Evolutionary conservation across 1,284 basidiomycete genomes (phyloP).

Genomic region (Leccinum pachyderme): DNA sequence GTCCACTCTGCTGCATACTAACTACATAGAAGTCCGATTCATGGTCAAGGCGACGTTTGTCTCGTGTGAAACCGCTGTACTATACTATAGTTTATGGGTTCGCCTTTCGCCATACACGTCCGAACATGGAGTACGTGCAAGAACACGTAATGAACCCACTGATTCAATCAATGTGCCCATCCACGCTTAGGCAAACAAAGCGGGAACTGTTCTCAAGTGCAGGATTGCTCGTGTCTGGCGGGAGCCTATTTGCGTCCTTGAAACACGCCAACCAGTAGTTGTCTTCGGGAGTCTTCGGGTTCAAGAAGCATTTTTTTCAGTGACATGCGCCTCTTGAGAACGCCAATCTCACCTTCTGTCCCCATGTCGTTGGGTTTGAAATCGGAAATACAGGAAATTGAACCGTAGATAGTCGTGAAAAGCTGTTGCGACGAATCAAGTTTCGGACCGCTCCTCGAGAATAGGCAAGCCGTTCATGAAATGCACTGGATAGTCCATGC

Average conservation of each 20-base stretch:
- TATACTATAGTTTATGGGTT: neutral
- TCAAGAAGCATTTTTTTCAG: neutral
- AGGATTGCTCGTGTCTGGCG: neutral
- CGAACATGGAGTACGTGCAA: neutral
- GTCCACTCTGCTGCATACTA: too few species aligned
- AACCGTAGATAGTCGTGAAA: neutral
- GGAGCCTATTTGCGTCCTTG: neutral
- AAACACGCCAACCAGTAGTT: neutral
- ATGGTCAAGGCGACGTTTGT: neutral
- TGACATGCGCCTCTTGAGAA: neutral
- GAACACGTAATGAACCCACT: neutral
- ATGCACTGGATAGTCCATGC: conserved; percentile 2
- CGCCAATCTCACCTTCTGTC: conserved; percentile 6
- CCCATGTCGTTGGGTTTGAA: neutral
- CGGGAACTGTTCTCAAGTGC: neutral
- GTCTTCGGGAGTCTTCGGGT: conserved; percentile 1
- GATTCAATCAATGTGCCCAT: neutral
- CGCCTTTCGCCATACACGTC: neutral
- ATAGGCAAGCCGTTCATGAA: conserved; percentile 12
- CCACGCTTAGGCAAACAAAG: neutral
- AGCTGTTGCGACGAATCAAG: conserved; percentile 13
- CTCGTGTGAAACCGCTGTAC: neutral
- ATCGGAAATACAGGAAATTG: conserved; percentile 9
- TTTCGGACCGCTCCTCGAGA: conserved; percentile 13
- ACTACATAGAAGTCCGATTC: neutral